phyloP scores from a whole-genome alignment of 106 monocot species.

The Platanthera zijinensis region DNA sequence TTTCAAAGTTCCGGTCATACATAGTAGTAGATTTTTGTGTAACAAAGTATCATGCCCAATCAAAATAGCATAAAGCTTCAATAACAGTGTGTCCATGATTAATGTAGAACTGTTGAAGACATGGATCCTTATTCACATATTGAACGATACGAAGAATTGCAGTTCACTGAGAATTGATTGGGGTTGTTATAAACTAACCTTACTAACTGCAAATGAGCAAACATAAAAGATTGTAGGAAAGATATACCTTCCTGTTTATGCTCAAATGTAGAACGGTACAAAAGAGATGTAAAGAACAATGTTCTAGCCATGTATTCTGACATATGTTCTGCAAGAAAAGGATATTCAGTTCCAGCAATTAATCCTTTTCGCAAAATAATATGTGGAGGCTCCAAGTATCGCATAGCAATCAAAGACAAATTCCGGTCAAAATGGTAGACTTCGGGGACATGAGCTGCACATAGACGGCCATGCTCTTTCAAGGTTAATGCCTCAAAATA shows the following conservation, averaged over 20 bases:
- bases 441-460: conserved; percentile 84
- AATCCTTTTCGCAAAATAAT: conserved; percentile 93
- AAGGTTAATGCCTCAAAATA: conserved; percentile 74
- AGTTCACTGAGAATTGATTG: too few species aligned
- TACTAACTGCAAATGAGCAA: too few species aligned
- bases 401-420: conserved; percentile 91
- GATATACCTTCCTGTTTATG: conserved; percentile 67
- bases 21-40: too few species aligned
- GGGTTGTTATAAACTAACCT: too few species aligned
- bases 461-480: conserved; percentile 64
- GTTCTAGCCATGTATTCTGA: conserved; percentile 87
- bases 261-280: conserved; percentile 54
- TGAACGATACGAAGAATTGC: too few species aligned
- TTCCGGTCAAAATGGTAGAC: conserved; percentile 85
- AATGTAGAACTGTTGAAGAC: too few species aligned
- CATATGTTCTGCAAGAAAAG: conserved; percentile 86
- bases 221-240: too few species aligned
- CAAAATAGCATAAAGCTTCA: too few species aligned
- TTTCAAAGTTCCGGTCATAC: too few species aligned
- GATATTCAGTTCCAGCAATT: conserved; percentile 88
- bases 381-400: conserved; percentile 87
- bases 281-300: conserved; percentile 87
- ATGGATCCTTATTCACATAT: too few species aligned
- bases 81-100: too few species aligned
- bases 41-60: too few species aligned